A percentile compares a stretch with the other conserved stretches of the same genome.
phyloP scores from a whole-genome alignment of 1,284 basidiomycete genomes.

The Apiotrichum porosum region DNA sequence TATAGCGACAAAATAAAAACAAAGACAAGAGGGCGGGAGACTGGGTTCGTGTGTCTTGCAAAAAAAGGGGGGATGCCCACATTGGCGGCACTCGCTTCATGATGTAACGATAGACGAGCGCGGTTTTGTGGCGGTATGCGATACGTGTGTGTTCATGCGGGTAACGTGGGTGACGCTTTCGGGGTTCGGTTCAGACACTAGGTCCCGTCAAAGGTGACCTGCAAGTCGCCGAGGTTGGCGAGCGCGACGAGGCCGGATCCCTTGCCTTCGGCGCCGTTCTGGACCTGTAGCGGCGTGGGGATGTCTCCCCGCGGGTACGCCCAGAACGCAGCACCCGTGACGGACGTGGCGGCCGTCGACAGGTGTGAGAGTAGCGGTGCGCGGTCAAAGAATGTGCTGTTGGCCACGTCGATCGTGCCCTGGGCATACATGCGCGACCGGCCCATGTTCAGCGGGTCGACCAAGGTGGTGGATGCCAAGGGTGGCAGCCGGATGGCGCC shows the following conservation, averaged over 20 bases:
- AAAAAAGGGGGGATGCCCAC: too few relatives aligned
- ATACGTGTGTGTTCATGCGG: too few relatives aligned
- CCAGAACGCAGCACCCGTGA: slow-evolving; percentile 35
- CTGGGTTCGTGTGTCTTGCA: too few relatives aligned
- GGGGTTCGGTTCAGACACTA: too few relatives aligned
- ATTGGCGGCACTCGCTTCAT: too few relatives aligned
- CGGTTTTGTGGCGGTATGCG: too few relatives aligned
- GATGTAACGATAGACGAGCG: too few relatives aligned
- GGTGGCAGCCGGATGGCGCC: slow-evolving; percentile 32
- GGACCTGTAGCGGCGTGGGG: slow-evolving; percentile 7
- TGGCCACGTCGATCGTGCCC: slow-evolving; percentile 25
- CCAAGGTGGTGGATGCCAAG: neutral
- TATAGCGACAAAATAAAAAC: too few relatives aligned
- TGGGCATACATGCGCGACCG: slow-evolving; percentile 21
- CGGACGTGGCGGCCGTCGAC: slow-evolving; percentile 16
- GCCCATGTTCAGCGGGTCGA: slow-evolving; percentile 25
- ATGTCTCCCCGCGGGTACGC: neutral
- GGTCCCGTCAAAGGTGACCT: slow-evolving; percentile 35
- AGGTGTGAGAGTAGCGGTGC: slow-evolving; percentile 16
- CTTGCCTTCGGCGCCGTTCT: slow-evolving; percentile 13
- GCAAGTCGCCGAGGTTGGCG: slow-evolving; percentile 37
- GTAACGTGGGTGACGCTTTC: too few relatives aligned
- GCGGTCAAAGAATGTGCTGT: slow-evolving; percentile 18
- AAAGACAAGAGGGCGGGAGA: too few relatives aligned
- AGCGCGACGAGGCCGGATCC: slow-evolving; percentile 29